Percentiles rank a stretch among this genome's conserved stretches.
phyloP scores from a whole-genome alignment of 2,329 filamentous ascomycete species.

The Xylariaceae sp. region DNA sequence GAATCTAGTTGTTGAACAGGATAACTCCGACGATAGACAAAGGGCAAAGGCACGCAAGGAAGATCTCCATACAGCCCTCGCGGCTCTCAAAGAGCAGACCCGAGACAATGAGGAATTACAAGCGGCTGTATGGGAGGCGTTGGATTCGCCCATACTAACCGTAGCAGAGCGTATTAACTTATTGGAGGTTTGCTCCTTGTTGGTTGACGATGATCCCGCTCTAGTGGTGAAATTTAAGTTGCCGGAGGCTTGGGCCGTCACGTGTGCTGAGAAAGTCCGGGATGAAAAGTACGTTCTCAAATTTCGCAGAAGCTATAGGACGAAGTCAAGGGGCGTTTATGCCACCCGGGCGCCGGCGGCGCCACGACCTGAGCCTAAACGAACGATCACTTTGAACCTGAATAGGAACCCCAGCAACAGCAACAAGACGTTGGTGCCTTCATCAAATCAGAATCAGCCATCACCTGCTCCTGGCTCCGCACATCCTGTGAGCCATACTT shows the following conservation, averaged over 20 bases:
- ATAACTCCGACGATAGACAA: constrained; percentile 44
- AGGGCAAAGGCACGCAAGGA: constrained; percentile 46
- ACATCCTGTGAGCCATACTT: constrained; percentile 3
- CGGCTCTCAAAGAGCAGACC: constrained; percentile 46
- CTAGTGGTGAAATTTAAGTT: constrained; percentile 45
- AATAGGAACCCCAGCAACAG: constrained; percentile 28
- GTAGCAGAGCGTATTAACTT: constrained; percentile 47
- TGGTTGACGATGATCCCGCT: constrained; percentile 47
- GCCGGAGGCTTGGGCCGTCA: constrained; percentile 43
- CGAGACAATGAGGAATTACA: constrained; percentile 43
- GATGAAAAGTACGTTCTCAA: constrained; percentile 25
- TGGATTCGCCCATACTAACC: constrained; percentile 45
- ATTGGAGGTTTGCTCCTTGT: constrained; percentile 47
- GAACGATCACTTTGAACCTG: constrained; percentile 34
- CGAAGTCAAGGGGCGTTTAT: constrained; percentile 29
- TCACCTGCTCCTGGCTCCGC: constrained; percentile 7
- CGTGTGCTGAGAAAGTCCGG: constrained; percentile 27
- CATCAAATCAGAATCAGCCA: constrained; percentile 11
- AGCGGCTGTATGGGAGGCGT: constrained; percentile 46
- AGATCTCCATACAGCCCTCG: constrained; percentile 44
- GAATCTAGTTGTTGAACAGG: constrained; percentile 47
- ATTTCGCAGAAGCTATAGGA: constrained; percentile 29
- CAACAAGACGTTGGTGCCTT: constrained; percentile 14
- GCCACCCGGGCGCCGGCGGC: constrained; percentile 18
- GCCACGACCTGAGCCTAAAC: constrained; percentile 29